A percentile compares a stretch with the other conserved stretches of the same genome.
Evolutionary conservation across 352 stramenopile genomes (phyloP).

Genomic region (Globisporangium paroecandrum): DNA sequence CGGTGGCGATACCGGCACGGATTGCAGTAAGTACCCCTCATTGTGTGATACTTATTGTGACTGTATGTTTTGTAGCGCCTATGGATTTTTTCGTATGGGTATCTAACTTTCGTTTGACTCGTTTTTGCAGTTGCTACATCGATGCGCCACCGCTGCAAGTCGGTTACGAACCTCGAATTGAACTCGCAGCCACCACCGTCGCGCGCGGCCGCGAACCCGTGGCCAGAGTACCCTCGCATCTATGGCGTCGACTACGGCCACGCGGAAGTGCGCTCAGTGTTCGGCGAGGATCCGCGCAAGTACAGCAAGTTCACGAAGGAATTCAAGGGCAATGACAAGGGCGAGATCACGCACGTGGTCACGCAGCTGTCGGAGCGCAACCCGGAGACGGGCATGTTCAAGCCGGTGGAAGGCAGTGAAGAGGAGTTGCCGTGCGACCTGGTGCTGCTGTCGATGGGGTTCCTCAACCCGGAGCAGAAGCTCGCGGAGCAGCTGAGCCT

Average conservation of each 20-base stretch:
- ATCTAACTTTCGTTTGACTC: background rate
- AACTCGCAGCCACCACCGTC: conserved; percentile 90
- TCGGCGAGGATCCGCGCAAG: conserved; percentile 88
- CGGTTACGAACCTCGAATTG: conserved; percentile 96
- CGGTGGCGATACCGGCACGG: conserved; percentile 95
- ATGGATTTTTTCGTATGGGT: background rate
- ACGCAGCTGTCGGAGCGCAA: conserved; percentile 46
- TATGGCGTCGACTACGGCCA: conserved; percentile 98
- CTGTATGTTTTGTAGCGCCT: background rate
- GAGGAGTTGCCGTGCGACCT: conserved; percentile 93
- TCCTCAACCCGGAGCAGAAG: conserved; percentile 91
- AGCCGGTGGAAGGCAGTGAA: conserved; percentile 82
- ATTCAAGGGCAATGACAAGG: conserved; percentile 73
- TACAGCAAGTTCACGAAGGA: conserved; percentile 76
- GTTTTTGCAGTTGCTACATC: conserved; percentile 86
- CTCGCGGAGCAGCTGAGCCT: conserved; percentile 88
- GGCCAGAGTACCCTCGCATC: conserved; percentile 97
- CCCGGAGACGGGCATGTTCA: conserved; percentile 72
- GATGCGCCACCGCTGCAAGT: conserved; percentile 96
- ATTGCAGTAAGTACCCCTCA: conserved; percentile 80
- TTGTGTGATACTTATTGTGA: background rate
- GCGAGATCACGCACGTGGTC: conserved; percentile 78
- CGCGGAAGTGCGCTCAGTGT: conserved; percentile 91
- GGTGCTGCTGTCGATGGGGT: conserved; percentile 97
- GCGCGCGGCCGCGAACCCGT: conserved; percentile 93